Evolutionary conservation across 1,139 yeast genomes (phyloP), one percentile per base, ranked within the genome.

Genomic region (Kurtzmaniella natalensis): DNA sequence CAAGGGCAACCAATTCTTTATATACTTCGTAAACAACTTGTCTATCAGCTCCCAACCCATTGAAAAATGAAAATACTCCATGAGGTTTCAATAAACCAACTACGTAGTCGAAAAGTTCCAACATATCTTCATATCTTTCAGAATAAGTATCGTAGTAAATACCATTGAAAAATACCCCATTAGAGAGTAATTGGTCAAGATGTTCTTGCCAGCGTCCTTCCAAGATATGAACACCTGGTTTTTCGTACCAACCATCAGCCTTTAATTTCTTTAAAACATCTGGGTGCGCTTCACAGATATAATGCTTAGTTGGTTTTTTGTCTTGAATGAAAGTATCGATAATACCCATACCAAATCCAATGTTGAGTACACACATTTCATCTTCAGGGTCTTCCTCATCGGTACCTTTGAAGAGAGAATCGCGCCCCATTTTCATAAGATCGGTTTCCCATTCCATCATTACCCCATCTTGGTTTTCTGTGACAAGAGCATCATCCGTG

Each of bases 391-490:
- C 55, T 10, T 44, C 41, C 32, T 56, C 61, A 5, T 51, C 53
- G 25, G 58, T 36, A 3, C 70, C 62, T 34, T 64, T 61, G 54
- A 81, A 78, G 13, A 88, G 54, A 0, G 88, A 63, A 18, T 81
- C 78, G 37, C 95, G 82, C 1, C 95, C 94, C 16, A 80, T 66
- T 39, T 70, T 64, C 97, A 89, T 89, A 37, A 89, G 69, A 19
- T 78, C 77, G 3, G 78, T 72, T 56, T 89, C 97, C 97, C 97
- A 89, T 45, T 83, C 82, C 97, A 89, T 89, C 97, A 89, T 89
- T 3, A 89, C 96, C 18, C 96, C 97, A 50, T 89, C 97, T 32
- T 78, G 71, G 20, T 75, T 78, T 40, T 76, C 70, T 2, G 97
- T 89, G 23, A 84, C 65, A 17, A 89, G 67, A 0, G 92, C 80